phyloP scores from a whole-genome alignment of 2,329 filamentous ascomycete genomes.

The Epicoccum nigrum region DNA sequence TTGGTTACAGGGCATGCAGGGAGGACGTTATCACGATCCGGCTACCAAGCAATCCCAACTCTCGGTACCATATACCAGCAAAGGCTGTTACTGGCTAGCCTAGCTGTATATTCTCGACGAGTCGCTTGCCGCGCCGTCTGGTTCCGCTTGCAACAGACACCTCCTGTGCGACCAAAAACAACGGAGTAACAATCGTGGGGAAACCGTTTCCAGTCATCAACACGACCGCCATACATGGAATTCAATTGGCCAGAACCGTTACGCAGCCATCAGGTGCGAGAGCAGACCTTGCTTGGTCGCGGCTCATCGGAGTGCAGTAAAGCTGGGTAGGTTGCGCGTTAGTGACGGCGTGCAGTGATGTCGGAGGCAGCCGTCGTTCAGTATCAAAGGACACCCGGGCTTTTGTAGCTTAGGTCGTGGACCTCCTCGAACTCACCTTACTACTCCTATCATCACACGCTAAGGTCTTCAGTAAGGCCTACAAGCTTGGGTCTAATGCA shows the following conservation, averaged over 20 bases:
- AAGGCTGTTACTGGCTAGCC: background rate
- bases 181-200: conserved; percentile 8
- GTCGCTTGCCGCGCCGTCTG: background rate
- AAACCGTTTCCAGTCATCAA: conserved; percentile 7
- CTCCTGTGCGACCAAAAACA: conserved; percentile 7
- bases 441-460: conserved; percentile 1
- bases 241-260: conserved; percentile 11
- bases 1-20: background rate
- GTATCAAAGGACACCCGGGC: background rate
- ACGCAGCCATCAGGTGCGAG: conserved; percentile 10
- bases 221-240: conserved; percentile 4
- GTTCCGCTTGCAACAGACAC: conserved; percentile 14
- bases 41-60: background rate
- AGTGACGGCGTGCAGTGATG: conserved; percentile 1
- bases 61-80: conserved; percentile 1
- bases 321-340: too few relatives aligned
- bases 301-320: conserved; percentile 5
- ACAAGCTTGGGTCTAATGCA: conserved; percentile 10
- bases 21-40: background rate
- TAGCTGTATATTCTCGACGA: conserved; percentile 4
- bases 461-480: conserved; percentile 8
- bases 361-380: conserved; percentile 3
- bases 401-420: background rate
- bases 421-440: background rate
- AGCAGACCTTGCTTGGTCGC: conserved; percentile 17